Base-by-base conservation (phyloP, 768 basidiomycete species). In the Sarcomyxa edulis region DNA sequence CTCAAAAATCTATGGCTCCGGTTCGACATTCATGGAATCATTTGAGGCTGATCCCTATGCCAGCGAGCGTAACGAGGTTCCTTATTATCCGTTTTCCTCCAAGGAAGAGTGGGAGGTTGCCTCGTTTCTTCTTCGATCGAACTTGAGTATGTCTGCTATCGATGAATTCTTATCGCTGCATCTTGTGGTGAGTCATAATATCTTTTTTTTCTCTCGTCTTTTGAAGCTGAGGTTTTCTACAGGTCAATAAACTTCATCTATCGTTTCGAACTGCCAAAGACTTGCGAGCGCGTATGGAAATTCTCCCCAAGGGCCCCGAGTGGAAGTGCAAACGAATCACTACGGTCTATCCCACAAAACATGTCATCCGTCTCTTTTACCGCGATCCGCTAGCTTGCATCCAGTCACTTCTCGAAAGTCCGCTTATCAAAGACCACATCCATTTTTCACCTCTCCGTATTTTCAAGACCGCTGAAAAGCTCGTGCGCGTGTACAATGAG, bases 91-190 rank as follows among this genome's bases (percentile, higher is more conserved):
- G 10, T 66, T 60, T 42, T 40, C 49, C 4, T 52, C 49, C 8
- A 39, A 46, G 11, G 42, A 39, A 1, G 61, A 66, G 34, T 65
- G 62, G 62, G 49, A 63, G 43, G 23, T 62, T 4, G 59, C 48
- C 6, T 49, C 40, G 5, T 64, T 54, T 41, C 49, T 64, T 0
- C 40, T 58, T n/a, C 43, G 37, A 7, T 58, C 56, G 5, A 33
- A 43, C 15, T 40, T 65, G 31, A 61, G 54, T 26, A 55, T 60
- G 56, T 39, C 46, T 5, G 46, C 41, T 4, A 53, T 60, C 5
- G 43, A 60, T 21, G 39, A 52, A n/a, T 56, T 64, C 24, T 34
- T 65, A 18, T 39, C 41, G 6, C 48, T 65, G 18, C 21, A 51
- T 30, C 22, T 56, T 24, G 56, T 62, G 40, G 39, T 23, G 15